Conservation (phyloP, 2,329 filamentous ascomycete species). For the Magnaporthiopsis incrustans region DNA sequence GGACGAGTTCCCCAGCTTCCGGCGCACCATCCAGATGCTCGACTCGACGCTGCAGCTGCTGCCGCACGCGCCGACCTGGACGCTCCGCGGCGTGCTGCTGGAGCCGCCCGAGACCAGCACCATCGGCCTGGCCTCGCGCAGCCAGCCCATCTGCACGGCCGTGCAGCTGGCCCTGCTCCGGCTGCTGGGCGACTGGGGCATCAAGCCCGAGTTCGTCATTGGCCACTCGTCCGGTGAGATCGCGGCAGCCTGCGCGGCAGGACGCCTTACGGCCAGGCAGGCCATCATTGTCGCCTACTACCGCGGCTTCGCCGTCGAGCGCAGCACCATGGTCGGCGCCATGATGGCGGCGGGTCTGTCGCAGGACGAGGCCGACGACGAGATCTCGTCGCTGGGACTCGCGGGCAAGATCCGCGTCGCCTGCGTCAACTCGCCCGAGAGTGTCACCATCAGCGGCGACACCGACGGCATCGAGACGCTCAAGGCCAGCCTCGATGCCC, state of each 20-base stretch:
- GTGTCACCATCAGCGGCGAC: slow-evolving; percentile 35
- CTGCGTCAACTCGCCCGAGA: slow-evolving; percentile 13
- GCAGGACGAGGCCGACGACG: too few species aligned
- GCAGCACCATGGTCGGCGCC: too few species aligned
- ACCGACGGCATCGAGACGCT: slow-evolving; percentile 10
- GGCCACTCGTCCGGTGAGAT: slow-evolving; percentile 30
- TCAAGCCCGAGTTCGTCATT: slow-evolving; percentile 19
- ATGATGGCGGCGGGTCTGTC: too few species aligned
- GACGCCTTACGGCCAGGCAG: slow-evolving; percentile 13
- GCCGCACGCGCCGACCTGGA: too few species aligned
- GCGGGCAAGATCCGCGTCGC: not conserved
- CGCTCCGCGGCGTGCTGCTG: too few species aligned
- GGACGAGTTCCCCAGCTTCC: slow-evolving; percentile 5
- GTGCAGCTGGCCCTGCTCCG: slow-evolving; percentile 24
- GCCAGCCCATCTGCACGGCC: slow-evolving; percentile 22
- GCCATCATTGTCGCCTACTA: slow-evolving; percentile 16
- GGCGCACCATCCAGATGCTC: not conserved
- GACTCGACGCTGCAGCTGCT: not conserved
- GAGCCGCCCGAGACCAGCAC: not conserved
- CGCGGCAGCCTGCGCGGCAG: slow-evolving; percentile 22
- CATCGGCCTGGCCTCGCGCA: slow-evolving; percentile 6
- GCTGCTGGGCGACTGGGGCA: slow-evolving; percentile 17
- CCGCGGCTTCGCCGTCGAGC: slow-evolving; percentile 10
- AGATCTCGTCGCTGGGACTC: too few species aligned
- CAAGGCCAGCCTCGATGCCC: slow-evolving; percentile 11